Evolutionary conservation across 306 rosid species (phyloP).

Genomic region (Dryas drummondii): DNA sequence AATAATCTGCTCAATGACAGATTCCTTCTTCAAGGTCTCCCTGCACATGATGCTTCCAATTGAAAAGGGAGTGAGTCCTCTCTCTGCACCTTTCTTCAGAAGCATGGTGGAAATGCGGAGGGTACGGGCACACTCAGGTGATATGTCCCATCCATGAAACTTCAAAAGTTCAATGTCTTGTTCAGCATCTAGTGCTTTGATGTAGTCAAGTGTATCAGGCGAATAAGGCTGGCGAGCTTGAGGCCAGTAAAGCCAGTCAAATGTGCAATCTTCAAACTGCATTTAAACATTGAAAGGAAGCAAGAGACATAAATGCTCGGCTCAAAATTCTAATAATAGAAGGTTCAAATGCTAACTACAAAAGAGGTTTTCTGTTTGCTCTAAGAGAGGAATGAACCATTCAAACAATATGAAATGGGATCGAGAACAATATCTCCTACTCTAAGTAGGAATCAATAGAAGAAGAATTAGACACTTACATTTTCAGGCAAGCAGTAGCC

Average conservation of each 20-base stretch:
- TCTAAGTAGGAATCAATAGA: background rate
- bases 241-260: slow-evolving; percentile 96
- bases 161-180: slow-evolving; percentile 65
- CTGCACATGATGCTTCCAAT: slow-evolving; percentile 85
- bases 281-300: slow-evolving; percentile 36
- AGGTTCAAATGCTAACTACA: slow-evolving; percentile 7
- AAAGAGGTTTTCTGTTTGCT: slow-evolving; percentile 8
- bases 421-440: background rate
- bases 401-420: background rate
- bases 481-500: slow-evolving; percentile 80
- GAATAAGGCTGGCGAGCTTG: slow-evolving; percentile 71
- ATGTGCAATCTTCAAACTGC: slow-evolving; percentile 96
- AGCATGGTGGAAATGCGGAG: slow-evolving; percentile 76
- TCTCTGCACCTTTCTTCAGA: slow-evolving; percentile 77
- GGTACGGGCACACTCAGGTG: slow-evolving; percentile 59
- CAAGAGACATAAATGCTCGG: slow-evolving; percentile 20
- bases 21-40: slow-evolving; percentile 54
- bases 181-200: slow-evolving; percentile 63
- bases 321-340: background rate
- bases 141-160: slow-evolving; percentile 75
- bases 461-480: slow-evolving; percentile 37
- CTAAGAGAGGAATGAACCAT: too few species aligned
- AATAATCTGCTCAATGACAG: slow-evolving; percentile 67
- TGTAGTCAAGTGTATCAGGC: slow-evolving; percentile 52
- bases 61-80: slow-evolving; percentile 70